Percentiles rank a stretch among this genome's conserved stretches.
These are phyloP conservation scores for Coemansia sp. DNA, from an alignment of 192 early-diverging fungal species.

Conservation along the genomic window DNA sequence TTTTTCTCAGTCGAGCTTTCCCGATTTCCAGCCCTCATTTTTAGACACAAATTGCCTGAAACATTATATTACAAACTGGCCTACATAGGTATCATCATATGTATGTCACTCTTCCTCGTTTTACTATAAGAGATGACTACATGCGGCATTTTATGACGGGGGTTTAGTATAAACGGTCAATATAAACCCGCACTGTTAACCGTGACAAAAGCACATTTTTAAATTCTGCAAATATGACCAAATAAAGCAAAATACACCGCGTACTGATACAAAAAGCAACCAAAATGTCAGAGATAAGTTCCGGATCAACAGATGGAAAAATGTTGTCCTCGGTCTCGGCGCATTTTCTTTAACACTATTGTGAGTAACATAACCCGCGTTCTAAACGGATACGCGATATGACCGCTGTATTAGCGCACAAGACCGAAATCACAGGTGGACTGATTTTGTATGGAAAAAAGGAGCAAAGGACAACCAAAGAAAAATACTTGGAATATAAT, in stretches of 20 bases:
- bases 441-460: not conserved
- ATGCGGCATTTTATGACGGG: too few relatives aligned
- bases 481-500: not conserved
- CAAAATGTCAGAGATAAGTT: not conserved
- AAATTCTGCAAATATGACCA: not conserved
- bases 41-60: not conserved
- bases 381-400: not conserved
- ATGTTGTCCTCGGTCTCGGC: not conserved
- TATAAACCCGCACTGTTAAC: not conserved
- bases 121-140: not conserved
- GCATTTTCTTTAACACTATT: not conserved
- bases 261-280: not conserved
- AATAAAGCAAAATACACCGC: not conserved
- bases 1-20: not conserved
- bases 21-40: not conserved
- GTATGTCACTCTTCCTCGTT: not conserved
- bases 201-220: not conserved
- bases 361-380: not conserved
- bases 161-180: too few relatives aligned
- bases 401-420: not conserved
- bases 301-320: not conserved
- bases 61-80: not conserved
- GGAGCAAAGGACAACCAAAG: not conserved
- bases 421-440: not conserved
- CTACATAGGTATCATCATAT: not conserved